Base-by-base conservation (phyloP, 805 yeast genomes). In the Monosporozyma unispora region DNA sequence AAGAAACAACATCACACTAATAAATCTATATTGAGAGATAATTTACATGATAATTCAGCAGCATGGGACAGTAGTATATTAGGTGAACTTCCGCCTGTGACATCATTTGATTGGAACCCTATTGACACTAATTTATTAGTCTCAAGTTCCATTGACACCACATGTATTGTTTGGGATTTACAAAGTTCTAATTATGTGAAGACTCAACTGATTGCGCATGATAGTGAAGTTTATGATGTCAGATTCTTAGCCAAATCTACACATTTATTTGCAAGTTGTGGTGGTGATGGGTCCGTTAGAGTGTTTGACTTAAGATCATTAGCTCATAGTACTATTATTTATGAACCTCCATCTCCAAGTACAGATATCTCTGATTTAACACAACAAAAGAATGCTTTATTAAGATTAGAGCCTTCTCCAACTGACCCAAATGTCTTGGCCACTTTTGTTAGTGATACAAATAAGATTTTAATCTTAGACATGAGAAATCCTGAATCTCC, bases 171-270 rank as follows among this genome's bases (percentile, higher is more conserved):
- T 3, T 93, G 99, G 98, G 98, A 93, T 67, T 52, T 65, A 29
- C 63, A 65, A 38, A 58, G 67, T 40, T 49, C 57, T 21, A 77
- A 82, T 21, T 68, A 72, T 43, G 96, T 95, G 14, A 86, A 84
- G 62, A 91, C 98, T 0, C 97, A 93, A 68, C 73, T 93, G 45
- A 93, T 93, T 55, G 98, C 99, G 0, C 99, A 93, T 67, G 99
- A 93, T 64, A 80, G 84, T 54, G 97, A 89, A 66, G 99, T 93
- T 3, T 87, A 80, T 64, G 99, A 93, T 64, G 98, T 90, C 28
- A 79, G 85, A 54, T 93, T 89, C 64, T 70, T 90, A 46, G 79
- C 84, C 46, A 81, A 82, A 16, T 79, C 86, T 33, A 79, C 84
- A 43, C 69, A 67, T 38, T 76, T 90, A 25, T 93, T 93, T 68